Evolutionary conservation across 257 asterid species (phyloP).

Genomic region (Scutellaria baicalensis): DNA sequence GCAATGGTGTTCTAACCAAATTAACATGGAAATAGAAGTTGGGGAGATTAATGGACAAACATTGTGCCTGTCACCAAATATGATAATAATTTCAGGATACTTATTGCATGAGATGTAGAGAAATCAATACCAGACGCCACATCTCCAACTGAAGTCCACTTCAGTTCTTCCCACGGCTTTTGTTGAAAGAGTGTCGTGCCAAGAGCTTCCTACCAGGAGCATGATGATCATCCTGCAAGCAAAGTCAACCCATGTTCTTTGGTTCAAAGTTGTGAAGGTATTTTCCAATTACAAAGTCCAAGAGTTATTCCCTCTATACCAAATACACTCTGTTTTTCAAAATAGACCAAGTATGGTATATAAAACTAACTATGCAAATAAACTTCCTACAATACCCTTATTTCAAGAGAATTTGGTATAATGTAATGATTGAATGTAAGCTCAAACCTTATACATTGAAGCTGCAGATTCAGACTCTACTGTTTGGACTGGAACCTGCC

Average conservation of each 20-base stretch:
- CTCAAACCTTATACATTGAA: constrained; percentile 79
- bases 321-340: too few relatives aligned
- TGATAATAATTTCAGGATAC: too few relatives aligned
- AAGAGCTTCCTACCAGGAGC: constrained; percentile 62
- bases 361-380: too few relatives aligned
- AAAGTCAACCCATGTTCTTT: constrained; percentile 11
- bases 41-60: too few relatives aligned
- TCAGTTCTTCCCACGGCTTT: constrained; percentile 63
- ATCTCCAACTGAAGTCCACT: background rate
- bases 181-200: constrained; percentile 73
- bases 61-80: too few relatives aligned
- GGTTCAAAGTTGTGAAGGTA: constrained; percentile 8
- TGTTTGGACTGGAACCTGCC: constrained; percentile 78
- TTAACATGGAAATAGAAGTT: too few relatives aligned
- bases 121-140: constrained; percentile 25
- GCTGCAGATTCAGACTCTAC: constrained; percentile 99
- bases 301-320: too few relatives aligned
- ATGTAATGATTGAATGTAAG: background rate
- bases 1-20: too few relatives aligned
- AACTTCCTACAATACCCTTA: too few relatives aligned
- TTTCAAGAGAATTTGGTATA: too few relatives aligned
- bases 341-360: too few relatives aligned
- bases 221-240: constrained; percentile 79
- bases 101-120: constrained; percentile 7
- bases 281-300: background rate